A percentile compares a stretch with the other conserved stretches of the same genome.
phyloP scores from a whole-genome alignment of 2,329 filamentous ascomycete species.

The Talaromyces sp. region DNA sequence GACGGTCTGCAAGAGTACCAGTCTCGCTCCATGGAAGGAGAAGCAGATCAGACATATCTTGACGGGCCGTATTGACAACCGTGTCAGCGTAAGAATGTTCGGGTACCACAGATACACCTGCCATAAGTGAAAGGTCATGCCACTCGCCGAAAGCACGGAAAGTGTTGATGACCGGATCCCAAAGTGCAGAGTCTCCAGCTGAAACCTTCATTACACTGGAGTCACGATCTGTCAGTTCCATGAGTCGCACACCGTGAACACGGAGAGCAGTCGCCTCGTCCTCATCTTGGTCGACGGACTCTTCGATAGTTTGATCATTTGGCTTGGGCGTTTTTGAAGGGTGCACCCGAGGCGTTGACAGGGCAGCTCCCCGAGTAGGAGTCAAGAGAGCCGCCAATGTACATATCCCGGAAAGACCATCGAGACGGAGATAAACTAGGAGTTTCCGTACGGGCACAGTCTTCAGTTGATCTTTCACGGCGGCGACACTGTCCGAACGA shows the following conservation, averaged over 20 bases:
- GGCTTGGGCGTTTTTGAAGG: conserved; percentile 32
- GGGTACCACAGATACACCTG: conserved; percentile 77
- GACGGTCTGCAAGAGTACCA: conserved; percentile 71
- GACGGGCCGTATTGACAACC: conserved; percentile 68
- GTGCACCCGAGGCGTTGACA: conserved; percentile 38
- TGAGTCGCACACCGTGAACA: conserved; percentile 80
- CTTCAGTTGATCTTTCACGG: conserved; percentile 54
- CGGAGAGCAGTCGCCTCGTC: conserved; percentile 55
- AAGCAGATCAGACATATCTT: conserved; percentile 72
- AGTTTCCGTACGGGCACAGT: conserved; percentile 62
- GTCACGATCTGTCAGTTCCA: conserved; percentile 87
- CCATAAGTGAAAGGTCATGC: conserved; percentile 79
- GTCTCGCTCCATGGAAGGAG: conserved; percentile 90
- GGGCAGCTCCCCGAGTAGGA: conserved; percentile 47
- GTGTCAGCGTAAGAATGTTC: conserved; percentile 78
- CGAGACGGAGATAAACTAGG: conserved; percentile 79
- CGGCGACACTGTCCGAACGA: conserved; percentile 49
- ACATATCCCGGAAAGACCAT: conserved; percentile 80
- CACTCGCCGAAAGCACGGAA: conserved; percentile 87
- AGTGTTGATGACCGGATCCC: conserved; percentile 86
- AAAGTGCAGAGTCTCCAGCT: conserved; percentile 72
- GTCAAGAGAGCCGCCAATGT: conserved; percentile 80
- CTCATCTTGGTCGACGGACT: conserved; percentile 19
- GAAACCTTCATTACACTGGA: conserved; percentile 95
- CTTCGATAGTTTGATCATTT: conserved; percentile 27